A percentile compares a stretch with the other conserved stretches of the same genome.
Evolutionary conservation across 2,329 filamentous ascomycete species (phyloP).

Genomic region (Scopulariopsis brevicaulis): DNA sequence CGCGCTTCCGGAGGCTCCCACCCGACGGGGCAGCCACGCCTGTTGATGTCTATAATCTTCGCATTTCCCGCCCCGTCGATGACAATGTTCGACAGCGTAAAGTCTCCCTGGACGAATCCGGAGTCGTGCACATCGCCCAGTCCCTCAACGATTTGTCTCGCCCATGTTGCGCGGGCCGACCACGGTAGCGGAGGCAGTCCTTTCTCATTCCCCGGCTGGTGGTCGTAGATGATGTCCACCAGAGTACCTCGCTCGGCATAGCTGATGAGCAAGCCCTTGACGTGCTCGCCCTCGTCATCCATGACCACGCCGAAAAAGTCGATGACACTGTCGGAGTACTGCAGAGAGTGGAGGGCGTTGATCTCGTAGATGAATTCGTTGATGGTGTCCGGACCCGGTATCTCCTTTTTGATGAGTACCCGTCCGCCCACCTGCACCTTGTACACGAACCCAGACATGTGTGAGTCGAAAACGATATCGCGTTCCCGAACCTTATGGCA

Average conservation of each 20-base stretch:
- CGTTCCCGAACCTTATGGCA: constrained; percentile 58
- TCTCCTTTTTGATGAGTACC: constrained; percentile 91
- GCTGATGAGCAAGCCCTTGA: constrained; percentile 84
- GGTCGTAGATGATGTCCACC: constrained; percentile 83
- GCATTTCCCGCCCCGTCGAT: constrained; percentile 76
- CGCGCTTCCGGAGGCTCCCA: constrained; percentile 95
- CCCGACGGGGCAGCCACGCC: constrained; percentile 89
- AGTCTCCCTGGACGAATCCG: constrained; percentile 94
- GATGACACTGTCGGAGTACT: constrained; percentile 66
- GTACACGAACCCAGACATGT: constrained; percentile 96
- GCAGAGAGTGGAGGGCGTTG: constrained; percentile 76
- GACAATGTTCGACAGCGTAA: constrained; percentile 94
- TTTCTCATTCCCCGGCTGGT: constrained; percentile 37
- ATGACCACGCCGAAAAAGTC: constrained; percentile 80
- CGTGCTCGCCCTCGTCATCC: constrained; percentile 70
- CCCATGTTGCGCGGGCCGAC: constrained; percentile 73
- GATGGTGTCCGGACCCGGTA: constrained; percentile 86
- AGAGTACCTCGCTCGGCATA: constrained; percentile 80
- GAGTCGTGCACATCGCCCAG: constrained; percentile 89
- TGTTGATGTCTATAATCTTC: constrained; percentile 97
- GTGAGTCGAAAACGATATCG: constrained; percentile 74
- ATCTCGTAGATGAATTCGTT: constrained; percentile 97
- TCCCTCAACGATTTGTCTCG: constrained; percentile 78
- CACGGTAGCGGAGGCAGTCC: constrained; percentile 44
- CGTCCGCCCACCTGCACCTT: constrained; percentile 63